These are phyloP conservation scores for Lentinula edodes DNA, from an alignment of 768 basidiomycete species.

Conservation along the genomic window DNA sequence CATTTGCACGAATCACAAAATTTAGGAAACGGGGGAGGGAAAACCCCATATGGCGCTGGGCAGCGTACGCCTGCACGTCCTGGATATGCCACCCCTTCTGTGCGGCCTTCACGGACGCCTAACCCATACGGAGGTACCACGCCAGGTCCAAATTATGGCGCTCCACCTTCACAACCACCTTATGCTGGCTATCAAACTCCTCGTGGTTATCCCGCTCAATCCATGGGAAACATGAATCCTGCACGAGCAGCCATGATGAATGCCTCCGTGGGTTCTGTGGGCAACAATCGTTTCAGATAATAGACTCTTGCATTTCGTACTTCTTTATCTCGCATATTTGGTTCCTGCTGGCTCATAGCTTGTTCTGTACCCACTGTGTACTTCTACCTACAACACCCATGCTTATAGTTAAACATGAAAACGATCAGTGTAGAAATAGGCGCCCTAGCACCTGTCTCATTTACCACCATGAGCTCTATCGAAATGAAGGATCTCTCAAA, in stretches of 20 bases:
- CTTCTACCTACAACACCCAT: not conserved
- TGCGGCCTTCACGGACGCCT: conserved; percentile 72
- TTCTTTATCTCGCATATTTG: conserved; percentile 13
- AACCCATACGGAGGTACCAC: conserved; percentile 63
- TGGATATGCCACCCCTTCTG: conserved; percentile 73
- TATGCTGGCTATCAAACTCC: conserved; percentile 48
- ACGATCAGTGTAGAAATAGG: not conserved
- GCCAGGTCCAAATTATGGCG: conserved; percentile 23
- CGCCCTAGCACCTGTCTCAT: not conserved
- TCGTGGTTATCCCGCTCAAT: conserved; percentile 32
- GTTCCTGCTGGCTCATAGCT: conserved; percentile 8
- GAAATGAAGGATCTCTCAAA: conserved; percentile 32
- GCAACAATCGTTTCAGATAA: conserved; percentile 16
- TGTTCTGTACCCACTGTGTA: not conserved
- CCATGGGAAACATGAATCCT: conserved; percentile 57
- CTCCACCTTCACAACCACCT: conserved; percentile 22
- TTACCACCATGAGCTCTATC: conserved; percentile 24
- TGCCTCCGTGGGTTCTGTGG: conserved; percentile 28
- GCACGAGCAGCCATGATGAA: conserved; percentile 65
- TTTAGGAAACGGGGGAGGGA: conserved; percentile 53
- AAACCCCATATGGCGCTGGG: conserved; percentile 75
- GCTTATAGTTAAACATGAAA: not conserved
- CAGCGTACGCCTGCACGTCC: conserved; percentile 72
- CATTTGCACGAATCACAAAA: conserved; percentile 78
- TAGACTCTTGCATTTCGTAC: conserved; percentile 6